Conservation (phyloP, 148 eudicot genomes). For the Cornus suecica region DNA sequence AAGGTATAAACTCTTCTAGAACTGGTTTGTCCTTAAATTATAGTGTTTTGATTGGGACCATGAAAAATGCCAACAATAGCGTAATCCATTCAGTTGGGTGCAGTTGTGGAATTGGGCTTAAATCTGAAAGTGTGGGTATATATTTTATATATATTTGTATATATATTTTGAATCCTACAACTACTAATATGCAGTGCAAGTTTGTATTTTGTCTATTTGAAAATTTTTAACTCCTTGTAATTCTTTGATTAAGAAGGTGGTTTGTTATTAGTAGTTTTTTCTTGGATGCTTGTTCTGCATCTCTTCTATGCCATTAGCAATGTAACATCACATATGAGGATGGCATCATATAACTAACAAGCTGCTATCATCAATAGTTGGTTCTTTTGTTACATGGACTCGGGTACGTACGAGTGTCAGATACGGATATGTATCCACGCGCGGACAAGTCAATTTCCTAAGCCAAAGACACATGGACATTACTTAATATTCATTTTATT, state of each 20-base stretch:
- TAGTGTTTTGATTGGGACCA: background rate
- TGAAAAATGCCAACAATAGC: background rate
- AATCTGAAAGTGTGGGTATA: too few relatives aligned
- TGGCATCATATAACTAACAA: background rate
- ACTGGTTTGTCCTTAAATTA: background rate
- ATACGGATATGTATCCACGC: too few relatives aligned
- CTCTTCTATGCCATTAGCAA: background rate
- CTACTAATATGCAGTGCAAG: background rate
- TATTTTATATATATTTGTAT: too few relatives aligned
- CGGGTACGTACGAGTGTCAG: too few relatives aligned
- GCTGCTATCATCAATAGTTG: background rate
- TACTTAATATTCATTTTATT: too few relatives aligned
- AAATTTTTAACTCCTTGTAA: background rate
- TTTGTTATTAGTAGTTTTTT: too few relatives aligned
- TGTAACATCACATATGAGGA: background rate
- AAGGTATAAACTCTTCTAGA: slow-evolving; percentile 44
- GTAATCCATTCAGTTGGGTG: background rate
- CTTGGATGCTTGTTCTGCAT: too few relatives aligned
- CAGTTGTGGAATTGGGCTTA: background rate
- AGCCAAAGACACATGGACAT: too few relatives aligned
- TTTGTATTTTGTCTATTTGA: too few relatives aligned
- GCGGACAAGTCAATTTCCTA: too few relatives aligned
- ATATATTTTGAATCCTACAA: too few relatives aligned
- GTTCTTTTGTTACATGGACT: too few relatives aligned
- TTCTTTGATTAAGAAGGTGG: slow-evolving; percentile 1